Conservation (phyloP, 805 yeast species). For the Metschnikowia amazonensis region DNA sequence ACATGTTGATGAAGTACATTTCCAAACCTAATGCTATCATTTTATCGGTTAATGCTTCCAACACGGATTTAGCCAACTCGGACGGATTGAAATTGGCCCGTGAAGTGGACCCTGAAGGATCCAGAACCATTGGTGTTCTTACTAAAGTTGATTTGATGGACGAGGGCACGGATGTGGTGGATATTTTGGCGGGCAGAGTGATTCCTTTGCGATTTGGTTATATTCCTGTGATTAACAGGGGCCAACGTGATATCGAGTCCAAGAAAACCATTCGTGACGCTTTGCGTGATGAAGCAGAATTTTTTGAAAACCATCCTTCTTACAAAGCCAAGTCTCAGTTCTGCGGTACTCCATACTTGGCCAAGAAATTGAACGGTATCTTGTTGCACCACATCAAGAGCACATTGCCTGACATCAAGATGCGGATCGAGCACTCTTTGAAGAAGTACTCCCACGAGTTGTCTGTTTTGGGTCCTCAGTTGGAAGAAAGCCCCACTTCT, state of each 20-base stretch:
- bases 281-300: conserved; percentile 69
- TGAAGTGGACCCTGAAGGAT: conserved; percentile 96
- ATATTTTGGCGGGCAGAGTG: conserved; percentile 90
- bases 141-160: conserved; percentile 98
- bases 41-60: conserved; percentile 79
- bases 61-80: conserved; percentile 94
- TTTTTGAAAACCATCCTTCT: conserved; percentile 85
- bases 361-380: conserved; percentile 84
- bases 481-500: conserved; percentile 83
- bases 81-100: conserved; percentile 95
- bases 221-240: conserved; percentile 89
- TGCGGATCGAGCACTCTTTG: conserved; percentile 80
- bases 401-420: conserved; percentile 79
- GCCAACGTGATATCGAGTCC: conserved; percentile 90
- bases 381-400: conserved; percentile 77
- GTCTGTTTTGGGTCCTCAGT: conserved; percentile 74
- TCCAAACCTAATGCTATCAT: conserved; percentile 94
- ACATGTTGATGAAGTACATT: conserved; percentile 87
- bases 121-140: conserved; percentile 92
- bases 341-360: conserved; percentile 98
- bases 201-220: conserved; percentile 94
- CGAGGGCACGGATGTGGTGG: conserved; percentile 94
- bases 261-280: conserved; percentile 88
- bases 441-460: conserved; percentile 78
- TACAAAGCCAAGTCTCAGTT: conserved; percentile 90